Conservation (phyloP, 805 yeast genomes). For the Wickerhamiella sergipiensis region DNA sequence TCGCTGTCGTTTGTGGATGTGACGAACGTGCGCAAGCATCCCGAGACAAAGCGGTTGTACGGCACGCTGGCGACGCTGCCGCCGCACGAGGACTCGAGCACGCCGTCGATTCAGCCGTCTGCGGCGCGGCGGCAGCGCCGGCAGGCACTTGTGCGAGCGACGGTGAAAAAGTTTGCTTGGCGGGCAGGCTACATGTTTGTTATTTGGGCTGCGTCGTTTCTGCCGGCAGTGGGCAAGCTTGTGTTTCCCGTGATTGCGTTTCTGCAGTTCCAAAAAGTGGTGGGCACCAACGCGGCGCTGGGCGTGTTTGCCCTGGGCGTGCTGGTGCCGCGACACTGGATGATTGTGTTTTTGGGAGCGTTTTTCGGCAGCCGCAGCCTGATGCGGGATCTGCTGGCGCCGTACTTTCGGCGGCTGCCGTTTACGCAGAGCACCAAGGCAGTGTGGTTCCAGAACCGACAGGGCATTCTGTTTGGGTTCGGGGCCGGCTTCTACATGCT, state of each 20-base stretch:
- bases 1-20: slow-evolving; percentile 30
- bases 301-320: slow-evolving; percentile 26
- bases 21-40: slow-evolving; percentile 29
- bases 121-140: not conserved
- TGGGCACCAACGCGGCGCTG: slow-evolving; percentile 35
- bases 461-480: slow-evolving; percentile 44
- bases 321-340: slow-evolving; percentile 26
- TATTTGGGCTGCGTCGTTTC: slow-evolving; percentile 25
- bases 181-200: slow-evolving; percentile 22
- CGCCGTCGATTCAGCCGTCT: slow-evolving; percentile 1
- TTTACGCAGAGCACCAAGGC: slow-evolving; percentile 29
- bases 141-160: not conserved
- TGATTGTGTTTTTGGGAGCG: slow-evolving; percentile 29
- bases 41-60: slow-evolving; percentile 21
- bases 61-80: slow-evolving; percentile 5
- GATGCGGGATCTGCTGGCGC: slow-evolving; percentile 33
- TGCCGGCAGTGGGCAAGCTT: slow-evolving; percentile 32
- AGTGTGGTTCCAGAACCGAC: slow-evolving; percentile 39
- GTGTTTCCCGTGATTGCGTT: slow-evolving; percentile 33
- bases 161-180: slow-evolving; percentile 6
- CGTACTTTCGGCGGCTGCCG: slow-evolving; percentile 37
- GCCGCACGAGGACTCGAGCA: not conserved
- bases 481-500: slow-evolving; percentile 35
- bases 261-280: slow-evolving; percentile 29
- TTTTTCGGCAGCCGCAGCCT: slow-evolving; percentile 36